These are phyloP conservation scores for Scolecobasidium constrictum DNA, from an alignment of 2,329 filamentous ascomycete genomes.

Conservation along the genomic window DNA sequence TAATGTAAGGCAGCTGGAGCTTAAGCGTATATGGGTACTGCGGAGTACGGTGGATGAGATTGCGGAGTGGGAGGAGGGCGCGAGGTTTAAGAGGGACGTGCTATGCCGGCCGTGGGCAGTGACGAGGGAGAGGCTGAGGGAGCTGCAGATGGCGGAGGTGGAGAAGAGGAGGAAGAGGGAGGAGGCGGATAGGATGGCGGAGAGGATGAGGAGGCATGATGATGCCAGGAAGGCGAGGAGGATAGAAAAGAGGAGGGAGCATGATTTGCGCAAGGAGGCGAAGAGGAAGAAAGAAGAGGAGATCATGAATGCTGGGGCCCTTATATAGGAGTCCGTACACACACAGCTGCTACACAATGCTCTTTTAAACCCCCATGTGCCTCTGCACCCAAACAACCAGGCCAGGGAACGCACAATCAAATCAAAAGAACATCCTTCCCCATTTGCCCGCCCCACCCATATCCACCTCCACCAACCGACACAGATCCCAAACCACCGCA, in stretches of 20 bases:
- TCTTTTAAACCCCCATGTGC: too few species aligned
- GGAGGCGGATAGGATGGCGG: slow-evolving; percentile 20
- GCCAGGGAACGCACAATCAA: too few species aligned
- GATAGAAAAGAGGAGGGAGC: slow-evolving; percentile 19
- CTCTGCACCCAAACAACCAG: too few species aligned
- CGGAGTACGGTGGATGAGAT: slow-evolving; percentile 44
- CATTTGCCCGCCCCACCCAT: slow-evolving; percentile 20
- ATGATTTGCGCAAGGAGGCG: slow-evolving; percentile 30
- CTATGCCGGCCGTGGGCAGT: slow-evolving; percentile 45
- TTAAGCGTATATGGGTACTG: slow-evolving; percentile 41
- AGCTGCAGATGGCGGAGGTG: slow-evolving; percentile 28
- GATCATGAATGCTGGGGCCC: slow-evolving; percentile 30
- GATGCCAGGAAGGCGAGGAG: slow-evolving; percentile 20
- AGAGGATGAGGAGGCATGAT: slow-evolving; percentile 24
- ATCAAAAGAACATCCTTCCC: slow-evolving; percentile 22
- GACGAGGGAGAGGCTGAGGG: slow-evolving; percentile 29
- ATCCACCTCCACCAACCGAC: slow-evolving; percentile 22
- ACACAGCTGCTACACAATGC: too few species aligned
- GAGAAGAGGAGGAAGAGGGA: slow-evolving; percentile 27
- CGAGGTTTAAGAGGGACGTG: slow-evolving; percentile 28
- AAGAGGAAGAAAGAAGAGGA: slow-evolving; percentile 30
- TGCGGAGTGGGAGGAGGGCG: slow-evolving; percentile 39
- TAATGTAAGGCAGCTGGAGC: slow-evolving; percentile 38
- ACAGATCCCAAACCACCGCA: slow-evolving; percentile 32
- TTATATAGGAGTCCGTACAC: too few species aligned